Conservation (phyloP, 1,284 basidiomycete genomes). For the Sparassis latifolia region DNA sequence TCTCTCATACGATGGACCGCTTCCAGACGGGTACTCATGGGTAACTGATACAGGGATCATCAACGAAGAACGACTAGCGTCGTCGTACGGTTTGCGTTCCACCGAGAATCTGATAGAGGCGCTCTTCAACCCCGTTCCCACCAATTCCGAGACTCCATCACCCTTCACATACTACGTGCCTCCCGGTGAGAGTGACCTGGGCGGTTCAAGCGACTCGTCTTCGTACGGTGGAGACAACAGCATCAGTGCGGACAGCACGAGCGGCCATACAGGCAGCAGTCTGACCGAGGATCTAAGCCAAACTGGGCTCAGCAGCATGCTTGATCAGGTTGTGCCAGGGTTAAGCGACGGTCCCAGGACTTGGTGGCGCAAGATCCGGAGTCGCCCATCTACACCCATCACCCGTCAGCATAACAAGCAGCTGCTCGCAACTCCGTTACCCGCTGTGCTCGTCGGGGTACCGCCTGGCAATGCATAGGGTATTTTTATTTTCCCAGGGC, state of each 20-base stretch:
- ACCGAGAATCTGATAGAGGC: conserved; percentile 71
- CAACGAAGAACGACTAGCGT: conserved; percentile 42
- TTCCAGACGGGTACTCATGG: not conserved
- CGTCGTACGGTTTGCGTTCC: conserved; percentile 48
- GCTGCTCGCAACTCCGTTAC: no score
- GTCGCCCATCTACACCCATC: conserved; percentile 10
- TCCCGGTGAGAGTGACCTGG: conserved; percentile 4
- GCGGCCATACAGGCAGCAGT: conserved; percentile 9
- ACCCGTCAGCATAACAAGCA: not conserved
- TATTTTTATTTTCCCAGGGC: no score
- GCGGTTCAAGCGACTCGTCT: conserved; percentile 6
- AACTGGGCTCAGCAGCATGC: not conserved
- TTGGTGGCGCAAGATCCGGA: conserved; percentile 25
- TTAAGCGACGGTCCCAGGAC: conserved; percentile 11
- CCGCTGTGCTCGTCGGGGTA: no score
- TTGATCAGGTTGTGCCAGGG: conserved; percentile 8
- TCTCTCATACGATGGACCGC: conserved; percentile 6
- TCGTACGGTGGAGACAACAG: conserved; percentile 12
- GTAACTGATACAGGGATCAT: conserved; percentile 22
- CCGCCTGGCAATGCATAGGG: no score
- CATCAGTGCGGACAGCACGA: conserved; percentile 14
- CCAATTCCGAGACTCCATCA: conserved; percentile 35
- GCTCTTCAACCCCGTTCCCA: conserved; percentile 63
- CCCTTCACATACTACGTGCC: conserved; percentile 54
- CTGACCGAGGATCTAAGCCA: not conserved